Evolutionary conservation across 208 protist species (phyloP).

Genomic region (Porcisia deanei): DNA sequence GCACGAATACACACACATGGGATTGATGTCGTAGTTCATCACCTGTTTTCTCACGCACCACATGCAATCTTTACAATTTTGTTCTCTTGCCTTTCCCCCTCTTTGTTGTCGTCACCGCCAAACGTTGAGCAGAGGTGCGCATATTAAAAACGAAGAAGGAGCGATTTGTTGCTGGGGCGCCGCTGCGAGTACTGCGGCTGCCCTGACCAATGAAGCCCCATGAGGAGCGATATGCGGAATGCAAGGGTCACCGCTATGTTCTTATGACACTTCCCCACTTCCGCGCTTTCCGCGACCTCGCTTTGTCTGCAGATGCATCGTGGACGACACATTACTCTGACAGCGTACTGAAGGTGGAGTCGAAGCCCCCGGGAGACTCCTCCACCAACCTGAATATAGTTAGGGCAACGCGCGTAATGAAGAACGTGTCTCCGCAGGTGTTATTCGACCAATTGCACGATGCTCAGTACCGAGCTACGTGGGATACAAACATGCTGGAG

Average conservation of each 20-base stretch:
- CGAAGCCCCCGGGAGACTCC: constrained; percentile 48
- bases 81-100: background rate
- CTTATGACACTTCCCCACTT: constrained; percentile 81
- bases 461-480: constrained; percentile 77
- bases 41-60: background rate
- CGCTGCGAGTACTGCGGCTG: background rate
- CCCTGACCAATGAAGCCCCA: background rate
- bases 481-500: constrained; percentile 89
- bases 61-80: background rate
- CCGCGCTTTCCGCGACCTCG: constrained; percentile 52
- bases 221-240: constrained; percentile 47
- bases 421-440: constrained; percentile 53
- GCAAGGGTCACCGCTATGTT: constrained; percentile 45
- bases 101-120: background rate
- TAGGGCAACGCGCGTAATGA: constrained; percentile 71
- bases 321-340: constrained; percentile 69
- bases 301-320: constrained; percentile 29
- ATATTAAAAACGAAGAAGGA: background rate
- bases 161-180: background rate
- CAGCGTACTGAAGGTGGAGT: constrained; percentile 48
- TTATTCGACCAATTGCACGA: constrained; percentile 91
- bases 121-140: background rate
- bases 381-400: constrained; percentile 78
- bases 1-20: background rate
- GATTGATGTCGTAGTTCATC: background rate